Conservation (phyloP, 352 stramenopile genomes). For the Nothophytophthora sp. region DNA sequence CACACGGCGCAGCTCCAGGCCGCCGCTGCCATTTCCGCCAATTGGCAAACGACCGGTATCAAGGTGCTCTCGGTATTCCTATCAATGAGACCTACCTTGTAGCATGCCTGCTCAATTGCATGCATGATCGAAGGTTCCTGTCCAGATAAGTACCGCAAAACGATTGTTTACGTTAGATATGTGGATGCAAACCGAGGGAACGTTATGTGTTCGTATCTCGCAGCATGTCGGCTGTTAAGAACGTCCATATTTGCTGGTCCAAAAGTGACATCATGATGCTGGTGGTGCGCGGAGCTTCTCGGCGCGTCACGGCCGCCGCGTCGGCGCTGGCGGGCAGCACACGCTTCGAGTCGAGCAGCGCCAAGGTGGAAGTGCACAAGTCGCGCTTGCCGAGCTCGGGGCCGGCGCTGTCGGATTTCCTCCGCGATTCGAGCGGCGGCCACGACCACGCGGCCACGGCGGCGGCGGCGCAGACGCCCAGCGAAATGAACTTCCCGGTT, state of each 20-base stretch:
- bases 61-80: too few relatives aligned
- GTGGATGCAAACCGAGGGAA: too few relatives aligned
- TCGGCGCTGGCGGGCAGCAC: background rate
- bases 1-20: conserved; percentile 72
- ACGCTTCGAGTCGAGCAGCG: conserved; percentile 34
- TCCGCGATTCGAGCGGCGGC: conserved; percentile 51
- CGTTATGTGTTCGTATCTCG: too few relatives aligned
- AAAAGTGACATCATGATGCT: conserved; percentile 7
- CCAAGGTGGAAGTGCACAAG: conserved; percentile 35
- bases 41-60: too few relatives aligned
- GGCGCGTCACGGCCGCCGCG: background rate
- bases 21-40: conserved; percentile 2
- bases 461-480: conserved; percentile 37
- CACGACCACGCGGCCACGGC: conserved; percentile 27
- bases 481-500: conserved; percentile 80
- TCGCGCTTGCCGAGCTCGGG: conserved; percentile 46
- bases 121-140: too few relatives aligned
- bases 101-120: too few relatives aligned
- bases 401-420: conserved; percentile 70
- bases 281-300: background rate
- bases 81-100: too few relatives aligned
- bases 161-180: too few relatives aligned
- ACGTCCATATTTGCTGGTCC: too few relatives aligned
- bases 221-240: too few relatives aligned
- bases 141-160: too few relatives aligned